phyloP scores from a whole-genome alignment of 78 protist genomes.

The Cavenderia fasciculata region DNA sequence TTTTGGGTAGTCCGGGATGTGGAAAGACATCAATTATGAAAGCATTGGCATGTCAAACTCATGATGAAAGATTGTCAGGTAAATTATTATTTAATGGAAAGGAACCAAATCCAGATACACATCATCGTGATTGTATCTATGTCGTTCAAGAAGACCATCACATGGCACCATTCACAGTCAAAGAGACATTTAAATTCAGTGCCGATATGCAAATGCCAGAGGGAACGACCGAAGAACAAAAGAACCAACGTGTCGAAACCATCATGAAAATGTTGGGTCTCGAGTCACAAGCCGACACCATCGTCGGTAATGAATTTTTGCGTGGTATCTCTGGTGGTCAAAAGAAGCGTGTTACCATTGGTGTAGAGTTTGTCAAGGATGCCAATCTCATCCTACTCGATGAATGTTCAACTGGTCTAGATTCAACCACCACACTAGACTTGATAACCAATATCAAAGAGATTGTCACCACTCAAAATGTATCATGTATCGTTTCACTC shows the following conservation, averaged over 20 bases:
- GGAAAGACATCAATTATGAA: slow-evolving; percentile 71
- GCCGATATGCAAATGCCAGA: slow-evolving; percentile 29
- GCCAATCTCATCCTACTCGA: slow-evolving; percentile 69
- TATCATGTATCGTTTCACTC: slow-evolving; percentile 49
- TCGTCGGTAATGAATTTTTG: slow-evolving; percentile 49
- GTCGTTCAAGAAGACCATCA: slow-evolving; percentile 63
- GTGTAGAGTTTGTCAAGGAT: slow-evolving; percentile 78
- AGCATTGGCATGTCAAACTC: background rate
- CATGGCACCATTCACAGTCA: slow-evolving; percentile 30
- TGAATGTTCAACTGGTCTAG: slow-evolving; percentile 82
- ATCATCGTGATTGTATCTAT: slow-evolving; percentile 60
- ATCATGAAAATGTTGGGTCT: slow-evolving; percentile 31
- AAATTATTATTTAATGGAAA: slow-evolving; percentile 30
- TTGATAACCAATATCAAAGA: background rate
- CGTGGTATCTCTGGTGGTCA: slow-evolving; percentile 80
- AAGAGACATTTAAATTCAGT: slow-evolving; percentile 39
- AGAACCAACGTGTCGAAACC: slow-evolving; percentile 18
- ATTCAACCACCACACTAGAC: slow-evolving; percentile 35
- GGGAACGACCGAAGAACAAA: slow-evolving; percentile 1
- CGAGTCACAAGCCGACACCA: slow-evolving; percentile 4
- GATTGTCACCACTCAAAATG: background rate
- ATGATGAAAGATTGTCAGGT: slow-evolving; percentile 10
- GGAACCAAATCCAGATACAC: background rate
- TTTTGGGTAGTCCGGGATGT: slow-evolving; percentile 76
- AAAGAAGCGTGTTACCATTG: slow-evolving; percentile 80